phyloP scores from a whole-genome alignment of 805 yeast species.

The Kluyveromyces wickerhamii region DNA sequence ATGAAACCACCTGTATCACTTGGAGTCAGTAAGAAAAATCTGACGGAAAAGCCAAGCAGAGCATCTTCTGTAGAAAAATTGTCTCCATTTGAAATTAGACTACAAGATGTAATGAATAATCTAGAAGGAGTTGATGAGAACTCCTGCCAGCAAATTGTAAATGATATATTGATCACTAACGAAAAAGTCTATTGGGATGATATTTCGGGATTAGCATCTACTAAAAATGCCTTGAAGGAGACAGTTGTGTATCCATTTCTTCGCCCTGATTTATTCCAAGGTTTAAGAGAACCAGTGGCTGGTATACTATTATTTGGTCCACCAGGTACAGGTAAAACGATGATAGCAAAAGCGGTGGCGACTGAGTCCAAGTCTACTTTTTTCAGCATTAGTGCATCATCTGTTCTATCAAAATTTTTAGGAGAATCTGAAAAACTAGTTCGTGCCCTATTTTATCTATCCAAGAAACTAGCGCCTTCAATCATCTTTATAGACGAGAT shows the following conservation, averaged over 20 bases:
- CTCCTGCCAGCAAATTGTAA: constrained; percentile 77
- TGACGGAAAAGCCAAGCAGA: neutral
- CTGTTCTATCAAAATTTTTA: constrained; percentile 75
- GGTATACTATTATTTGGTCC: constrained; percentile 98
- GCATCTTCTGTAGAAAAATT: neutral
- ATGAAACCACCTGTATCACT: constrained; percentile 2
- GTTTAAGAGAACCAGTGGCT: constrained; percentile 86
- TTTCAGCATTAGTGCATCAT: constrained; percentile 84
- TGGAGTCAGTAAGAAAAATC: neutral
- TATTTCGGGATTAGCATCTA: constrained; percentile 85
- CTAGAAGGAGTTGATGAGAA: constrained; percentile 63
- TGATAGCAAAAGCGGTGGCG: constrained; percentile 95
- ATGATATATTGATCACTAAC: constrained; percentile 82
- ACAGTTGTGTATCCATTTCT: constrained; percentile 94
- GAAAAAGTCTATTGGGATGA: constrained; percentile 94
- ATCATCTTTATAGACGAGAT: constrained; percentile 95
- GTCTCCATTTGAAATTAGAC: constrained; percentile 7
- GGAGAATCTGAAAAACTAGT: constrained; percentile 95
- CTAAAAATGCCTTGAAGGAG: constrained; percentile 83
- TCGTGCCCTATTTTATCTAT: constrained; percentile 76
- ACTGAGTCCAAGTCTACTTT: constrained; percentile 91
- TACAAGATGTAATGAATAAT: constrained; percentile 24
- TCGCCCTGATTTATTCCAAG: constrained; percentile 86
- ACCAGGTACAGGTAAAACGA: constrained; percentile 98
- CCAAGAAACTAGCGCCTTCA: constrained; percentile 81